Conservation (phyloP, 495 filamentous ascomycete species). For the Tetracladium marchalianum region DNA sequence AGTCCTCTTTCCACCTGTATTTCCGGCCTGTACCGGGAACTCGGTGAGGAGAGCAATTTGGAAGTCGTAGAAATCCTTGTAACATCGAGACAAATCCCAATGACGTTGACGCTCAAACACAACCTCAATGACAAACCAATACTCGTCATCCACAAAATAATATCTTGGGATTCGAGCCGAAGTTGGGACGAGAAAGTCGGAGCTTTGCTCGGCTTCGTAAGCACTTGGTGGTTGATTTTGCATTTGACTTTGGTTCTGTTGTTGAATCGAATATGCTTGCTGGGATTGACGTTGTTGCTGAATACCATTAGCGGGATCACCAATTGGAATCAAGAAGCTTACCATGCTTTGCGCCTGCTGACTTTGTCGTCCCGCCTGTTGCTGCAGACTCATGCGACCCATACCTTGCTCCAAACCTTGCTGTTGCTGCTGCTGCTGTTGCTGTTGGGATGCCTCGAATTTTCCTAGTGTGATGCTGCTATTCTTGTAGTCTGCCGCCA, state of each 20-base stretch:
- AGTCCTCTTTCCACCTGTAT: constrained; percentile 63
- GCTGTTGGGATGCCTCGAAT: constrained; percentile 52
- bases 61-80: constrained; percentile 98
- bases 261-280: constrained; percentile 22
- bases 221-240: constrained; percentile 15
- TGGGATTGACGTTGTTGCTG: constrained; percentile 17
- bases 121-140: constrained; percentile 96
- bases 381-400: constrained; percentile 67
- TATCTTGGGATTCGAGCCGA: constrained; percentile 84
- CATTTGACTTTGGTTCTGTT: constrained; percentile 14
- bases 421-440: constrained; percentile 23
- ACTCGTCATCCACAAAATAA: constrained; percentile 94
- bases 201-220: constrained; percentile 28
- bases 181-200: constrained; percentile 42
- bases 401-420: constrained; percentile 54
- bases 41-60: constrained; percentile 91
- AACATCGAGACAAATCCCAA: constrained; percentile 89
- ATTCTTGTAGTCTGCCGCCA: constrained; percentile 98
- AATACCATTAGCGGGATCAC: not conserved
- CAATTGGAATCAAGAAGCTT: constrained; percentile 17
- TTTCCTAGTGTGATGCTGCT: constrained; percentile 94
- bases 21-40: constrained; percentile 88
- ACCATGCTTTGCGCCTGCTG: constrained; percentile 31
- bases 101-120: constrained; percentile 81
- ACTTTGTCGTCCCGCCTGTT: constrained; percentile 31